Percentiles rank a stretch among this genome's conserved stretches.
Conservation (phyloP, 441 rosid genomes). For the Omphalea diandra region DNA sequence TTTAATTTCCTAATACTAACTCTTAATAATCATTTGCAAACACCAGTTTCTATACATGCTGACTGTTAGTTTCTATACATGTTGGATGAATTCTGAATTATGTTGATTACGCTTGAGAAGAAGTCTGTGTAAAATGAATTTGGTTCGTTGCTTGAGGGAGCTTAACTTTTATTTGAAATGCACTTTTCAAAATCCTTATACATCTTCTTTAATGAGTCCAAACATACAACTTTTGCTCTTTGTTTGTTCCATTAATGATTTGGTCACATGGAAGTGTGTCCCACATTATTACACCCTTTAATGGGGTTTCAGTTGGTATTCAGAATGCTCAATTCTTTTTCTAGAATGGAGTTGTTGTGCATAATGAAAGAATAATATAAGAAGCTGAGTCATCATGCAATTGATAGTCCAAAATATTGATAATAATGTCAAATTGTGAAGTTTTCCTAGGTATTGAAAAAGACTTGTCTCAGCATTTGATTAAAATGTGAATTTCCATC, state of each 20-base stretch:
- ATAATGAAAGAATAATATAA: not conserved
- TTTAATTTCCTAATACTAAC: not conserved
- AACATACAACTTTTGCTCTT: not conserved
- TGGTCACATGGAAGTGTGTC: constrained; percentile 13
- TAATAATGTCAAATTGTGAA: not conserved
- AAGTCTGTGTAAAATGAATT: not conserved
- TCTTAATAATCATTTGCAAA: not conserved
- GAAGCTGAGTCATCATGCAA: not conserved
- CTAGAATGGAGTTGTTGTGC: not conserved
- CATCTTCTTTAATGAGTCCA: not conserved
- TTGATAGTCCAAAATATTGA: not conserved
- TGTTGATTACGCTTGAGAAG: not conserved
- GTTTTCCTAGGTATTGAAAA: not conserved
- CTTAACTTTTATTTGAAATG: not conserved
- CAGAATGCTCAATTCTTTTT: constrained; percentile 6
- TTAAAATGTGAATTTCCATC: not conserved
- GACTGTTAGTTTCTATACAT: too few relatives aligned
- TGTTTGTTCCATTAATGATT: not conserved
- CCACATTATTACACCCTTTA: constrained; percentile 1
- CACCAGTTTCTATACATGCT: not conserved
- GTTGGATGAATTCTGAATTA: not conserved
- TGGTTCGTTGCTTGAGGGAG: not conserved
- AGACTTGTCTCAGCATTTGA: not conserved
- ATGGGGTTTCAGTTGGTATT: not conserved
- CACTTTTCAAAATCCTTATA: not conserved